Conservation (phyloP, 371 early-diverging fungal species). For the Batkoa obscura region DNA sequence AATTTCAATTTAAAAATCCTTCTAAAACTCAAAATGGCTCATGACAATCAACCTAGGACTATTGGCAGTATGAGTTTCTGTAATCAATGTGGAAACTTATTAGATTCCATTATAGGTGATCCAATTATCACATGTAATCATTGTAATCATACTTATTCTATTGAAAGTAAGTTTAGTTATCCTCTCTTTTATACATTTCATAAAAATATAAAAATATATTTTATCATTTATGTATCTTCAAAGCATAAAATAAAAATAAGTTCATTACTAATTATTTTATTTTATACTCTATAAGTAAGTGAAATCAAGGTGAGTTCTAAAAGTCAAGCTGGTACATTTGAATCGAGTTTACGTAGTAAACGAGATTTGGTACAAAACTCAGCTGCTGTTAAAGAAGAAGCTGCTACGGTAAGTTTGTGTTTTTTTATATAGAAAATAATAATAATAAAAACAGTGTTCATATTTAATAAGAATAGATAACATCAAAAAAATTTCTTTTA, state of each 20-base stretch:
- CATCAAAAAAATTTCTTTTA: too few species aligned
- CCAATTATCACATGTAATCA: constrained; percentile 55
- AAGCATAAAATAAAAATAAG: not conserved
- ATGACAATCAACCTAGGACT: not conserved
- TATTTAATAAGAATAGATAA: too few species aligned
- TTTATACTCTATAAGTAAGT: constrained; percentile 37
- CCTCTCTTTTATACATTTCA: not conserved
- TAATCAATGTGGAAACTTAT: constrained; percentile 64
- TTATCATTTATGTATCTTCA: not conserved
- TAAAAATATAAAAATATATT: not conserved
- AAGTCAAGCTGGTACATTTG: constrained; percentile 52
- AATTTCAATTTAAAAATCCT: not conserved
- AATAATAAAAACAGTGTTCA: too few species aligned
- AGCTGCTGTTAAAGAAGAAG: constrained; percentile 29
- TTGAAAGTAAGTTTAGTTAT: constrained; percentile 24
- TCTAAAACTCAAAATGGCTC: too few species aligned
- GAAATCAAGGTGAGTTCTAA: constrained; percentile 59
- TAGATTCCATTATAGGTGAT: constrained; percentile 62
- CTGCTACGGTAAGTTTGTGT: constrained; percentile 40
- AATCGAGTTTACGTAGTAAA: constrained; percentile 51
- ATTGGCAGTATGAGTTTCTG: constrained; percentile 62
- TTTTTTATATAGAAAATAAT: not conserved
- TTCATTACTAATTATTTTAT: not conserved
- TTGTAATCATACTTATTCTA: constrained; percentile 47
- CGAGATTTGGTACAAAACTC: constrained; percentile 42